These are phyloP conservation scores for Yarrowia yakushimensis DNA, from an alignment of 805 yeast species.

Conservation along the genomic window DNA sequence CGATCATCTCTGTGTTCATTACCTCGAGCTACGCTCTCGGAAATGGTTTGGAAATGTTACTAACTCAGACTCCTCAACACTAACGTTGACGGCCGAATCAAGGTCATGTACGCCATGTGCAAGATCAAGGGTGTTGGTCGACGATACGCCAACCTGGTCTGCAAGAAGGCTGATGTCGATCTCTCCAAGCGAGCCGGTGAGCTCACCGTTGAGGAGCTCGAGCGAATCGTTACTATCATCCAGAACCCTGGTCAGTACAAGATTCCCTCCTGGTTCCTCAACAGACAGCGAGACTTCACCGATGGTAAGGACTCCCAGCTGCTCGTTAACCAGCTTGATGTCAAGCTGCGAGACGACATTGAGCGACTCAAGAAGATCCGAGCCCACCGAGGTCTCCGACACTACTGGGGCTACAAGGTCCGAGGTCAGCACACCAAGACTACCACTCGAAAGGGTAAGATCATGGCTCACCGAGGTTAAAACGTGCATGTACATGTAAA, in stretches of 20 bases:
- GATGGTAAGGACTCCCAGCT: conserved; percentile 99
- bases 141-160: conserved; percentile 99
- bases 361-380: conserved; percentile 99
- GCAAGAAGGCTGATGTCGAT: conserved; percentile 99
- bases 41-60: too few relatives aligned
- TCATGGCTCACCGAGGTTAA: conserved; percentile 32
- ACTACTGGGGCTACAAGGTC: conserved; percentile 99
- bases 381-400: conserved; percentile 99
- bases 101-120: conserved; percentile 99
- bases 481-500: conserved; percentile 23
- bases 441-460: conserved; percentile 92
- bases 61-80: conserved; percentile 86
- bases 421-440: conserved; percentile 99
- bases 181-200: conserved; percentile 99
- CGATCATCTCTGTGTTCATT: not conserved
- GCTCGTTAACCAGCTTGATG: conserved; percentile 98
- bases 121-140: conserved; percentile 99
- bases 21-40: not conserved
- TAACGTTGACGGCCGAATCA: conserved; percentile 99
- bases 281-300: conserved; percentile 97
- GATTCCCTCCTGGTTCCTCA: conserved; percentile 99
- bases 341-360: conserved; percentile 97
- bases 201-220: conserved; percentile 99
- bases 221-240: conserved; percentile 99
- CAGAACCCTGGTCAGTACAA: conserved; percentile 99